Conservation (phyloP, 495 filamentous ascomycete genomes). For the Podospora comata region DNA sequence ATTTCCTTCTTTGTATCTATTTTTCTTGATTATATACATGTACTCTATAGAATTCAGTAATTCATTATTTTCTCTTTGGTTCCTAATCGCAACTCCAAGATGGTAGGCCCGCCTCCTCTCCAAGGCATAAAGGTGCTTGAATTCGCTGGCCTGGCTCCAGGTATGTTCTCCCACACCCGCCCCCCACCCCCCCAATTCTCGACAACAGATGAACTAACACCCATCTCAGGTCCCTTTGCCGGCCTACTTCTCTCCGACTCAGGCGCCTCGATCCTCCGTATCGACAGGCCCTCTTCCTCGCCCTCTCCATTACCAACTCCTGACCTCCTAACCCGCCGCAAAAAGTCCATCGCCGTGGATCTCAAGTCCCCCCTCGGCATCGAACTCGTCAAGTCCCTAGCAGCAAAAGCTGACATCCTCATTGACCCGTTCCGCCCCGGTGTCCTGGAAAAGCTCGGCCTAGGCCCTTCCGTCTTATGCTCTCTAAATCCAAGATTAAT, state of each 20-base stretch:
- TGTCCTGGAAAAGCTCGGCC: slow-evolving; percentile 76
- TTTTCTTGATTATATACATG: background rate
- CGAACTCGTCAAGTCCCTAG: slow-evolving; percentile 61
- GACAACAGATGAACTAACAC: slow-evolving; percentile 29
- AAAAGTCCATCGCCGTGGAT: slow-evolving; percentile 72
- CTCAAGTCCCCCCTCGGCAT: slow-evolving; percentile 64
- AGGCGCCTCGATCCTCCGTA: slow-evolving; percentile 80
- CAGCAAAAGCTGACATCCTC: slow-evolving; percentile 65
- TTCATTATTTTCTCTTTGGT: background rate
- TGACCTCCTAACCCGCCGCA: slow-evolving; percentile 75
- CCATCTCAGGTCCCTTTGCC: slow-evolving; percentile 66
- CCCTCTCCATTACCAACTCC: slow-evolving; percentile 43
- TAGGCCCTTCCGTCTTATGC: slow-evolving; percentile 65
- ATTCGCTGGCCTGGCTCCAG: slow-evolving; percentile 85
- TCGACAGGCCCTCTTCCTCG: slow-evolving; percentile 60
- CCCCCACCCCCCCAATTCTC: background rate
- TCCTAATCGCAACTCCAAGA: slow-evolving; percentile 18
- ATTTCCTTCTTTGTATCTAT: background rate
- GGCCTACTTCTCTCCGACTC: slow-evolving; percentile 86
- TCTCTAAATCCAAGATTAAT: slow-evolving; percentile 70
- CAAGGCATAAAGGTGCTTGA: slow-evolving; percentile 78
- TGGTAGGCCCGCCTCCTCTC: slow-evolving; percentile 60
- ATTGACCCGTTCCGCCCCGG: slow-evolving; percentile 94
- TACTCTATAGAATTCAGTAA: background rate
- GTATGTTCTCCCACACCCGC: slow-evolving; percentile 40